Conservation (phyloP, 371 early-diverging fungal genomes). For the Haplosporangium sp. region DNA sequence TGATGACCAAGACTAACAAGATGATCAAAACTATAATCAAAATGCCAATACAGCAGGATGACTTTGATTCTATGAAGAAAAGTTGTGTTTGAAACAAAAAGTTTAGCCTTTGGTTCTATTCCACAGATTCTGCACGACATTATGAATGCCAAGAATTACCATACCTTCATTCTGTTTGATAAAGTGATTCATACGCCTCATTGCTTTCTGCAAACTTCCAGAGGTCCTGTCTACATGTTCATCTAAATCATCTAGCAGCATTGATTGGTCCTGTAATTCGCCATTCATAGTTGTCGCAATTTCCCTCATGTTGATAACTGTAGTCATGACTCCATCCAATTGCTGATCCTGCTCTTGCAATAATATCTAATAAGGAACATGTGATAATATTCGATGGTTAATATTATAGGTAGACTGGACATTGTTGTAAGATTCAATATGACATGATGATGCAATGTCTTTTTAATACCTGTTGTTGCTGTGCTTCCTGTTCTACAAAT, state of each 20-base stretch:
- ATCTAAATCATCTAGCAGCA: constrained; percentile 70
- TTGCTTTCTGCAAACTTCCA: constrained; percentile 63
- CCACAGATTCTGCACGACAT: no score
- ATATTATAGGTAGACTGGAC: no score
- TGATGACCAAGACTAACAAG: constrained; percentile 65
- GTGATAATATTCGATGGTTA: no score
- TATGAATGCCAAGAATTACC: no score
- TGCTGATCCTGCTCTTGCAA: constrained; percentile 74
- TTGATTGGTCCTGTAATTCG: constrained; percentile 70
- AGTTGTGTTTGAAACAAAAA: not conserved
- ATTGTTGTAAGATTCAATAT: no score
- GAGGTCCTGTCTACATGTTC: constrained; percentile 69
- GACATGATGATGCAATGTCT: no score
- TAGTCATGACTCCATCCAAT: constrained; percentile 69
- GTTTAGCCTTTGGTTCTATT: no score
- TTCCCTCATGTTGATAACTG: constrained; percentile 69
- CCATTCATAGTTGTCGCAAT: constrained; percentile 72
- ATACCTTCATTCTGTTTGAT: constrained; percentile 73
- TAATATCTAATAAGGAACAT: constrained; percentile 49
- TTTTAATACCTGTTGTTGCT: constrained; percentile 43
- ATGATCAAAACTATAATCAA: constrained; percentile 69
- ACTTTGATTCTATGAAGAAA: constrained; percentile 59
- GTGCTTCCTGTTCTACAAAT: constrained; percentile 56
- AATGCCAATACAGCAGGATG: constrained; percentile 71
- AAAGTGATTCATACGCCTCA: constrained; percentile 66